Percentiles rank a stretch among this genome's conserved stretches.
Evolutionary conservation across 2,329 filamentous ascomycete species (phyloP).

Genomic region (Phialemoniopsis sp.): DNA sequence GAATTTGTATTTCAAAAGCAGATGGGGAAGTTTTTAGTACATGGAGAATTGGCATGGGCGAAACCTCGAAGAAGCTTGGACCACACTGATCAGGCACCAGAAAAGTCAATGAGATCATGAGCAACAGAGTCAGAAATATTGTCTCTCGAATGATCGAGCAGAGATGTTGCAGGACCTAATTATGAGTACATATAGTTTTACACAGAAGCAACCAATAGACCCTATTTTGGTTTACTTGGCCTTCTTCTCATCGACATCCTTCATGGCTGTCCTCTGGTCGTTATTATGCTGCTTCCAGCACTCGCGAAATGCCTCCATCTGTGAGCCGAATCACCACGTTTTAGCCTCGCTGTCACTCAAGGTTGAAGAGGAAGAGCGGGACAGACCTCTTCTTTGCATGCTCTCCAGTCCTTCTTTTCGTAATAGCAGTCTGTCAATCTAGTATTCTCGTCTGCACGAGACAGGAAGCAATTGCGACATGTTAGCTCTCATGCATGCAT

Average conservation of each 20-base stretch:
- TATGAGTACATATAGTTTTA: too few species aligned
- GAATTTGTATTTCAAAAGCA: too few species aligned
- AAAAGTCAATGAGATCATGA: too few species aligned
- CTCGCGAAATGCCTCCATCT: slow-evolving; percentile 87
- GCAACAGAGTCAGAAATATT: too few species aligned
- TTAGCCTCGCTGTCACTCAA: slow-evolving; percentile 5
- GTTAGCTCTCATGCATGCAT: background rate
- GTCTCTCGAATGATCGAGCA: too few species aligned
- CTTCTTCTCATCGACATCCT: slow-evolving; percentile 46
- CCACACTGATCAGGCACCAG: too few species aligned
- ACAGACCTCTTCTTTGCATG: slow-evolving; percentile 76
- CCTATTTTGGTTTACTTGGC: background rate
- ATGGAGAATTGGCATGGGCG: too few species aligned
- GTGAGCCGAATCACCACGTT: slow-evolving; percentile 2
- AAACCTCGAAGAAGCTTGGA: too few species aligned
- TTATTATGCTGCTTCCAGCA: slow-evolving; percentile 94
- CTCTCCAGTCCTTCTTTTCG: slow-evolving; percentile 93
- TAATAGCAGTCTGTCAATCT: slow-evolving; percentile 95
- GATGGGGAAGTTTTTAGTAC: too few species aligned
- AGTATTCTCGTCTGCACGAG: slow-evolving; percentile 69
- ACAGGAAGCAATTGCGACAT: slow-evolving; percentile 4
- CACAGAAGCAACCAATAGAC: too few species aligned
- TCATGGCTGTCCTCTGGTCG: slow-evolving; percentile 73
- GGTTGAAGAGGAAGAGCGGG: background rate
- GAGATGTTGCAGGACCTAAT: too few species aligned